These are phyloP conservation scores for Verticillium klebahnii DNA, from an alignment of 2,329 filamentous ascomycete genomes.

Conservation along the genomic window DNA sequence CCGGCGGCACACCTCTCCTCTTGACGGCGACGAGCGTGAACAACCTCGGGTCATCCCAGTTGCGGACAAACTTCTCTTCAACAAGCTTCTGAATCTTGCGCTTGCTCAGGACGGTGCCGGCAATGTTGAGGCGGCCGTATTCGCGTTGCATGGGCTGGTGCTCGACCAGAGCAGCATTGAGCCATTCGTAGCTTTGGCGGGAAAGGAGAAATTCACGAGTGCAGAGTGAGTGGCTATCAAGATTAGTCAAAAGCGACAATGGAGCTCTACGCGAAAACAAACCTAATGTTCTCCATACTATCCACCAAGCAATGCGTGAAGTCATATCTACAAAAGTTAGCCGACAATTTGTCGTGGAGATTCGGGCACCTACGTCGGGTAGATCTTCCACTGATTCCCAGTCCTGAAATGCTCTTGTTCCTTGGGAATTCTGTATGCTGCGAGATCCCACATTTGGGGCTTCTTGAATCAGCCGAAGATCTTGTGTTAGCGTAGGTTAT, in stretches of 20 bases:
- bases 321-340: slow-evolving; percentile 54
- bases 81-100: slow-evolving; percentile 78
- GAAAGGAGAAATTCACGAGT: slow-evolving; percentile 89
- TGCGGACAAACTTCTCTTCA: slow-evolving; percentile 69
- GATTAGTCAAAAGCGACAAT: background rate
- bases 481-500: background rate
- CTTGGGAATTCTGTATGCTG: slow-evolving; percentile 80
- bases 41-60: slow-evolving; percentile 87
- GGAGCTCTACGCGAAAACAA: background rate
- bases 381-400: slow-evolving; percentile 82
- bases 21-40: slow-evolving; percentile 84
- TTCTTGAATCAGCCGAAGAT: slow-evolving; percentile 38
- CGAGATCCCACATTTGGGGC: slow-evolving; percentile 94
- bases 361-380: slow-evolving; percentile 56
- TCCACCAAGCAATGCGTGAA: slow-evolving; percentile 89
- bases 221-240: slow-evolving; percentile 74
- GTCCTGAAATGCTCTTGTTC: slow-evolving; percentile 71
- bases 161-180: slow-evolving; percentile 75
- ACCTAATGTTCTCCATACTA: slow-evolving; percentile 74
- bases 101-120: slow-evolving; percentile 84
- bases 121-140: slow-evolving; percentile 70
- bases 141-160: slow-evolving; percentile 95
- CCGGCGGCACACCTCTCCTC: slow-evolving; percentile 80
- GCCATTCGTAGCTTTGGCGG: slow-evolving; percentile 83
- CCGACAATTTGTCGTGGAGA: background rate